Evolutionary conservation across 352 stramenopile genomes (phyloP).

Genomic region (Hyaloperonospora brassicae): DNA sequence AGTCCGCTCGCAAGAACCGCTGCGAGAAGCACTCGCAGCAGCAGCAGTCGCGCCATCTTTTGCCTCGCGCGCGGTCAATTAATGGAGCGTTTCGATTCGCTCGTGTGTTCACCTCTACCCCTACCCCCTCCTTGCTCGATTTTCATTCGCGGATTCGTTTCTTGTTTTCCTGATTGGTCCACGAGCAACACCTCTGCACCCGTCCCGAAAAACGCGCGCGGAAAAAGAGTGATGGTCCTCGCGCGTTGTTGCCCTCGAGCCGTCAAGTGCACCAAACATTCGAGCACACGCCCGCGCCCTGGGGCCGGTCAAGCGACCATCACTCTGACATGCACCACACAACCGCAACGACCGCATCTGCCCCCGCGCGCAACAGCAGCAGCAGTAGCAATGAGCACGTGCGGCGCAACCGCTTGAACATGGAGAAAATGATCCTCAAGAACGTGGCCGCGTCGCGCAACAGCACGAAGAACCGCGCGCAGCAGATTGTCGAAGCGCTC

Average conservation of each 20-base stretch:
- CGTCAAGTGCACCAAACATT: background rate
- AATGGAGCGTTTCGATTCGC: background rate
- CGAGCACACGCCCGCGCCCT: slow-evolving; percentile 15
- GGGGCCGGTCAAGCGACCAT: slow-evolving; percentile 10
- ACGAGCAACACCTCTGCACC: background rate
- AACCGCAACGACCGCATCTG: slow-evolving; percentile 2
- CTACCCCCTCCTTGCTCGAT: no score
- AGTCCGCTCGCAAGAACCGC: slow-evolving; percentile 3
- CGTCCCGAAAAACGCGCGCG: slow-evolving; percentile 10
- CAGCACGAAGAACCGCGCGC: slow-evolving; percentile 63
- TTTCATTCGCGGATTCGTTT: no score
- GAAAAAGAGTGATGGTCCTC: slow-evolving; percentile 6
- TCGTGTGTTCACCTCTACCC: no score
- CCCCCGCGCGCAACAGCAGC: slow-evolving; percentile 14
- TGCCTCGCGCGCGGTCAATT: background rate
- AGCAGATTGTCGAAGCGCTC: slow-evolving; percentile 66
- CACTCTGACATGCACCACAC: slow-evolving; percentile 6
- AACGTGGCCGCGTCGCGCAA: slow-evolving; percentile 52
- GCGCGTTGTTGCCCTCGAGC: background rate
- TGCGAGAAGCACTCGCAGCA: slow-evolving; percentile 7
- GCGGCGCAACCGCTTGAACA: slow-evolving; percentile 61
- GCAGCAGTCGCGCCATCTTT: slow-evolving; percentile 12
- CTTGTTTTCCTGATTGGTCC: slow-evolving; percentile 4
- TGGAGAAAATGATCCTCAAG: slow-evolving; percentile 85
- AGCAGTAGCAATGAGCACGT: slow-evolving; percentile 24